A percentile compares a stretch with the other conserved stretches of the same genome.
Conservation (phyloP, 495 filamentous ascomycete species). For the Glutinoglossum americanum region DNA sequence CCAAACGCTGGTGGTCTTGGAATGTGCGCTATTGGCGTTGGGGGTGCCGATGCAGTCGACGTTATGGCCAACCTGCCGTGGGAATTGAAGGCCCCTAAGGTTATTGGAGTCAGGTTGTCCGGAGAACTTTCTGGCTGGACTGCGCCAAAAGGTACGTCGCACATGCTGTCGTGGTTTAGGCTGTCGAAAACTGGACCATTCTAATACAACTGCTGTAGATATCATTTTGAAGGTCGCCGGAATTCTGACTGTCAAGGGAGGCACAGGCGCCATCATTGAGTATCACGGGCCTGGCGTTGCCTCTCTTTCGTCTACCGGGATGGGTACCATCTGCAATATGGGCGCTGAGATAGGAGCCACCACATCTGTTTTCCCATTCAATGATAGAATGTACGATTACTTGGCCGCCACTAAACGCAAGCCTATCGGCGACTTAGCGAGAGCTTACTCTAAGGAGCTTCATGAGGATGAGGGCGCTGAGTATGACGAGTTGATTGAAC, state of each 20-base stretch:
- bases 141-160: constrained; percentile 50
- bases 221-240: constrained; percentile 97
- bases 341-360: constrained; percentile 89
- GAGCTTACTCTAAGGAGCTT: constrained; percentile 66
- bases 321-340: constrained; percentile 60
- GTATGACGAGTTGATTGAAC: constrained; percentile 91
- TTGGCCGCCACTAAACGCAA: constrained; percentile 78
- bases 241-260: constrained; percentile 93
- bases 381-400: constrained; percentile 94
- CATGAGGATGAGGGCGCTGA: constrained; percentile 80
- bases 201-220: constrained; percentile 26
- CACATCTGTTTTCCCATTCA: constrained; percentile 97
- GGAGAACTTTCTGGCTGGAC: constrained; percentile 86
- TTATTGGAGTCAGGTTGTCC: constrained; percentile 89
- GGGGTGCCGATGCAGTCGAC: constrained; percentile 96
- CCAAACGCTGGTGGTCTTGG: constrained; percentile 96
- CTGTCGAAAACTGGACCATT: neutral
- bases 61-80: constrained; percentile 96
- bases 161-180: constrained; percentile 3
- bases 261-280: constrained; percentile 91
- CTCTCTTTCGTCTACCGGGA: constrained; percentile 36
- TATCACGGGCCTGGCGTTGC: constrained; percentile 79
- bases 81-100: constrained; percentile 95
- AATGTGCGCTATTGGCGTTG: constrained; percentile 91
- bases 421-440: constrained; percentile 76